These are phyloP conservation scores for Thelephora ganbajun DNA, from an alignment of 768 basidiomycete species.

Conservation along the genomic window DNA sequence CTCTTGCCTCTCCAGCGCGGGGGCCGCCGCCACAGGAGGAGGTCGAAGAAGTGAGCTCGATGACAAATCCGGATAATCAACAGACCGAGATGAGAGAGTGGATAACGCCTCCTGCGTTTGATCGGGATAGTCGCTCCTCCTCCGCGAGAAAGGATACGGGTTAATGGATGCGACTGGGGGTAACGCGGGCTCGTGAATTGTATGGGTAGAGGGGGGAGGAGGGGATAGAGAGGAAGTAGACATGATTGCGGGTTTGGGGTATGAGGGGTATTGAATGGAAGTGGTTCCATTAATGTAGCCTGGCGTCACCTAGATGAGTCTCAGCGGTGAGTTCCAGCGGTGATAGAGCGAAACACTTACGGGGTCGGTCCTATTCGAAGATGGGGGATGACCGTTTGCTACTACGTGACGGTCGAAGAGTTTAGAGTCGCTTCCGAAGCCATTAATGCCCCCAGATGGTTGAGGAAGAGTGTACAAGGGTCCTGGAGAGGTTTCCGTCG, in stretches of 20 bases:
- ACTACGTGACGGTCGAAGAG: too few relatives aligned
- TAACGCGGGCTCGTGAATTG: constrained; percentile 32
- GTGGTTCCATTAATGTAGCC: constrained; percentile 25
- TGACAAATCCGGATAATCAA: constrained; percentile 73
- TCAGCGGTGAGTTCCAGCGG: neutral
- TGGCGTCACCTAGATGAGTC: neutral
- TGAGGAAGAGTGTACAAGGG: too few relatives aligned
- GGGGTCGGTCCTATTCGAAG: constrained; percentile 8
- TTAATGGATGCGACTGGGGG: constrained; percentile 84
- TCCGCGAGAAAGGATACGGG: constrained; percentile 57
- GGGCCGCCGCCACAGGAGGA: constrained; percentile 65
- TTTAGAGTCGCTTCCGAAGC: too few relatives aligned
- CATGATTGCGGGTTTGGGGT: constrained; percentile 6
- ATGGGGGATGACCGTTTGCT: neutral
- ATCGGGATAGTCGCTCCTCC: constrained; percentile 67
- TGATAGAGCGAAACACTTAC: constrained; percentile 2
- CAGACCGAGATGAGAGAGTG: constrained; percentile 32
- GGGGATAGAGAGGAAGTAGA: constrained; percentile 16
- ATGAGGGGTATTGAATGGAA: constrained; percentile 41
- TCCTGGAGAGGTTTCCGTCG: too few relatives aligned
- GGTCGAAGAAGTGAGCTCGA: constrained; percentile 53
- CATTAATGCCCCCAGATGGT: too few relatives aligned
- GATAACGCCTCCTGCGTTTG: constrained; percentile 55
- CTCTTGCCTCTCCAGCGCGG: constrained; percentile 63
- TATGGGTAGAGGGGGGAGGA: constrained; percentile 21